phyloP scores from a whole-genome alignment of 192 early-diverging fungal species.

The Linnemannia exigua region DNA sequence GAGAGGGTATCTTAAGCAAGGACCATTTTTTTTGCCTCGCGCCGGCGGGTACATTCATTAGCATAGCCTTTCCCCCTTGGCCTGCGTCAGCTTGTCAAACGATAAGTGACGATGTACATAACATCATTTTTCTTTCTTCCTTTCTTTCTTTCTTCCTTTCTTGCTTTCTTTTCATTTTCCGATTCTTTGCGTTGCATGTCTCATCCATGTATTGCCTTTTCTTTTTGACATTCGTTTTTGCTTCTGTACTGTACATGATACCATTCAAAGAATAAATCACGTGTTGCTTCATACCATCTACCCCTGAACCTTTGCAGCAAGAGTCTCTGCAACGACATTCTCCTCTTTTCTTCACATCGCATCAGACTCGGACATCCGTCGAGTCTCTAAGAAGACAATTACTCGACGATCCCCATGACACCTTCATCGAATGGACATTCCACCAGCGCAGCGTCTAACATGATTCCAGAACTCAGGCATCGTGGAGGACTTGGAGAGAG shows the following conservation, averaged over 20 bases:
- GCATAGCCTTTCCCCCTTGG: not conserved
- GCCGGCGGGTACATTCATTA: not conserved
- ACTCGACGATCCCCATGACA: not conserved
- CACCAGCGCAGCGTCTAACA: not conserved
- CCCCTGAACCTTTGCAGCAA: not conserved
- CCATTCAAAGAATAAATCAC: not conserved
- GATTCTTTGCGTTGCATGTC: not conserved
- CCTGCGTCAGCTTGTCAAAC: not conserved
- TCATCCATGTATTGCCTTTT: not conserved
- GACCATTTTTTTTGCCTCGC: not conserved
- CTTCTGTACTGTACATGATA: not conserved
- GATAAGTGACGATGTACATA: constrained; percentile 25
- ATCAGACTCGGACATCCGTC: not conserved
- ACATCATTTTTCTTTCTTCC: not conserved
- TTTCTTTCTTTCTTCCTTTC: constrained; percentile 2
- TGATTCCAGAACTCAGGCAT: not conserved
- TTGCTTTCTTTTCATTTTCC: not conserved
- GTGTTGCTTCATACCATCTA: not conserved
- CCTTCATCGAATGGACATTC: not conserved
- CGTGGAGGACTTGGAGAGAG: not conserved
- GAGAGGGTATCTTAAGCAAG: not conserved
- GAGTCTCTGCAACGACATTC: not conserved
- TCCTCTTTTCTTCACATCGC: not conserved
- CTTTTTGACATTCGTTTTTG: not conserved
- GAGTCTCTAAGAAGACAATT: not conserved